Evolutionary conservation across 345 rosid species (phyloP), one percentile per base, ranked within the genome.

Genomic region (Gossypium arboreum): DNA sequence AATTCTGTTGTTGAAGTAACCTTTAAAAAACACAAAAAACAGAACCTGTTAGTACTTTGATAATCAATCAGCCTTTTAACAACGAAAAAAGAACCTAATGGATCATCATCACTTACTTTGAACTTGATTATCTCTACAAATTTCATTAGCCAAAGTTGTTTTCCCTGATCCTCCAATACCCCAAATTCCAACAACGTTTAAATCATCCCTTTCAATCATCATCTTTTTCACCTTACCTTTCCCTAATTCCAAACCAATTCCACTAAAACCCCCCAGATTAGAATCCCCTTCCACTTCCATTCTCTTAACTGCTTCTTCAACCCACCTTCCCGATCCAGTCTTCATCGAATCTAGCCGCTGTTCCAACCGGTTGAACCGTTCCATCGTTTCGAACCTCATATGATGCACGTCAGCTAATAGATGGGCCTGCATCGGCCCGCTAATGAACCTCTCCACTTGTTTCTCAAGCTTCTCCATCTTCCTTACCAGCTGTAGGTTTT

Each of bases 111-210:
- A 25, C 41, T 84, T 85, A 94, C 98, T 67, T 81, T 71, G 80
- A 47, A 95, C 87, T 81, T 86, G 81, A 73, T 77, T 77, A 68
- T 95, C 98, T 75, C 80, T 85, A 66, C 85, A 77, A 77, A 90
- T 61, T 77, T 95, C 96, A 72, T 62, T 75, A 29, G 95, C 99
- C 78, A 95, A 80, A 75, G 99, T 92, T 8, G 98, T 92, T 69
- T 94, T 94, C 0, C 98, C 98, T 0, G 91, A 92, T 22, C 98
- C 98, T 1, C 96, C 99, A 76, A 91, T 93, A 2, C 99, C 98
- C 77, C 71, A 68, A 57, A 93, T 91, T 58, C 94, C 98, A 64
- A 90, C 61, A 68, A 91, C 68, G 43, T 67, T 76, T 24, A 76
- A 68, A 68, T 72, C 76, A 0, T 90, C 85, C n/a, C 81, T 75